Percentiles rank a stretch among this genome's conserved stretches.
Conservation (phyloP, 352 stramenopile species). For the Globisporangium nunn region DNA sequence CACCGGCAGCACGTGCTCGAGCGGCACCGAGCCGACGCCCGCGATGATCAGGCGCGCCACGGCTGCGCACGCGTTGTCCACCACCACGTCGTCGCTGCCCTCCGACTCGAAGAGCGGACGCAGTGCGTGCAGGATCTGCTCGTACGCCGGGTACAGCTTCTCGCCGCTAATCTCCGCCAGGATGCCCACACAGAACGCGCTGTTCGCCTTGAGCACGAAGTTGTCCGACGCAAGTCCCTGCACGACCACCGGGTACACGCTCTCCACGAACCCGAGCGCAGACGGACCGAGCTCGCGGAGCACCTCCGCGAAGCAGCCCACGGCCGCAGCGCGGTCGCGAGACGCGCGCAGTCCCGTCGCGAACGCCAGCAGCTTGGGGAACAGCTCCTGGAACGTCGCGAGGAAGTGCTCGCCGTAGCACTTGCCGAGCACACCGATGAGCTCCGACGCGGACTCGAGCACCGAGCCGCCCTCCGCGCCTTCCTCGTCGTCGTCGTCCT, state of each 20-base stretch:
- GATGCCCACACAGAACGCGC: conserved; percentile 92
- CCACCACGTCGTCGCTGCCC: conserved; percentile 81
- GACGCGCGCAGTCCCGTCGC: conserved; percentile 85
- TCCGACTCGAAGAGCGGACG: conserved; percentile 88
- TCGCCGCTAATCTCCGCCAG: conserved; percentile 80
- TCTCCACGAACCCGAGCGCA: conserved; percentile 77
- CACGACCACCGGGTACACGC: conserved; percentile 89
- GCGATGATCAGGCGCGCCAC: conserved; percentile 92
- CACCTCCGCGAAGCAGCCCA: conserved; percentile 94
- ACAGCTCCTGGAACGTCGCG: conserved; percentile 86
- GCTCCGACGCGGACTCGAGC: conserved; percentile 90
- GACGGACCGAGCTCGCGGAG: conserved; percentile 85
- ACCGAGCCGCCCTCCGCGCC: conserved; percentile 89
- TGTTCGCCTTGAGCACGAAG: conserved; percentile 92
- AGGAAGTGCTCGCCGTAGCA: conserved; percentile 92
- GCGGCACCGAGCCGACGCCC: conserved; percentile 64
- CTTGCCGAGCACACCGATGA: conserved; percentile 91
- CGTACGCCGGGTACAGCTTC: conserved; percentile 80
- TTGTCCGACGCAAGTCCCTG: conserved; percentile 89
- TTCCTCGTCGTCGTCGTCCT: conserved; percentile 90
- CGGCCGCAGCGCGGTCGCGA: conserved; percentile 90
- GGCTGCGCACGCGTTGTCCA: conserved; percentile 91
- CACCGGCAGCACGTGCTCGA: conserved; percentile 92
- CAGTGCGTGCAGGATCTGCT: conserved; percentile 88
- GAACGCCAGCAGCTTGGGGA: conserved; percentile 89